Percentiles rank a stretch among this genome's conserved stretches.
Evolutionary conservation across 2,329 filamentous ascomycete species (phyloP).

Genomic region (Penicillium sp.): DNA sequence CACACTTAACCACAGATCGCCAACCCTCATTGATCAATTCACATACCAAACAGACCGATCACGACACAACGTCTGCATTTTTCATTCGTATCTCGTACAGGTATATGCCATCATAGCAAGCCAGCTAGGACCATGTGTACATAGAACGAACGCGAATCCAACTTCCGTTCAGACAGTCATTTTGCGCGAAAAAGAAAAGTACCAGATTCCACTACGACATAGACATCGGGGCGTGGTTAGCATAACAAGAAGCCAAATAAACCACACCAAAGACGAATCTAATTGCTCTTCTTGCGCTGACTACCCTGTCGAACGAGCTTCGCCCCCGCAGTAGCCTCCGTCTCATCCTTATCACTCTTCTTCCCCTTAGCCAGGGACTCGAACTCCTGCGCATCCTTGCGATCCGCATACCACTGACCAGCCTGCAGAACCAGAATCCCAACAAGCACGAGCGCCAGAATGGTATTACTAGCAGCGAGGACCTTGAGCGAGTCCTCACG

Average conservation of each 20-base stretch:
- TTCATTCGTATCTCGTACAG: neutral
- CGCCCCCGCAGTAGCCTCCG: conserved; percentile 7
- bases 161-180: neutral
- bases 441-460: conserved; percentile 84
- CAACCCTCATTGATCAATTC: neutral
- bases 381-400: conserved; percentile 79
- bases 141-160: neutral
- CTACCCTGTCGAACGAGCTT: conserved; percentile 18
- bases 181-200: neutral
- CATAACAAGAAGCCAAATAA: neutral
- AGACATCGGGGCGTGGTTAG: neutral
- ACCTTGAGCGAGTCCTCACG: conserved; percentile 89
- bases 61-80: neutral
- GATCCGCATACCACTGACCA: conserved; percentile 97
- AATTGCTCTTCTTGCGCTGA: conserved; percentile 27
- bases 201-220: neutral
- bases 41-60: neutral
- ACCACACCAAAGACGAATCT: neutral
- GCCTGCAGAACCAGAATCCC: conserved; percentile 90
- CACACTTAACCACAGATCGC: neutral
- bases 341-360: conserved; percentile 38
- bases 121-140: neutral
- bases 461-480: conserved; percentile 90
- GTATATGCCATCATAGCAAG: neutral
- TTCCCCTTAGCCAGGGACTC: conserved; percentile 49